Percentiles rank a stretch among this genome's conserved stretches.
phyloP scores from a whole-genome alignment of 2,329 filamentous ascomycete genomes.

The Penicillium hesseltinei region DNA sequence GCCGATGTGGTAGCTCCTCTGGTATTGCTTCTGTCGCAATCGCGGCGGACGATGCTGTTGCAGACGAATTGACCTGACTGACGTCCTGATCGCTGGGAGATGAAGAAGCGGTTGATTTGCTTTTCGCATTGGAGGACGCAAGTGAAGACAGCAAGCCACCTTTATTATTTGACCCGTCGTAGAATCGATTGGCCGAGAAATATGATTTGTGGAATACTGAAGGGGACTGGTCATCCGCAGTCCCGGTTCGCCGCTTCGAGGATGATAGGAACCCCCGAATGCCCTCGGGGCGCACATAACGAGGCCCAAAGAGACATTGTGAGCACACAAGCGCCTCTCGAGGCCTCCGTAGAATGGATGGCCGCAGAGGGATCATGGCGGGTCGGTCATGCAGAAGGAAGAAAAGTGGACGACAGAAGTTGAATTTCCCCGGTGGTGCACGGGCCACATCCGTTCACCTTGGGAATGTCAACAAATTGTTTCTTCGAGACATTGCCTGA shows the following conservation, averaged over 20 bases:
- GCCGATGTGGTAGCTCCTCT: constrained; percentile 43
- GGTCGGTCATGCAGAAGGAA: constrained; percentile 13
- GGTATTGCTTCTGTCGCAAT: constrained; percentile 20
- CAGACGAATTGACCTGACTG: constrained; percentile 14
- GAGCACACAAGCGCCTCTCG: constrained; percentile 35
- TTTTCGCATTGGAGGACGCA: constrained; percentile 23
- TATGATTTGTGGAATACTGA: constrained; percentile 38
- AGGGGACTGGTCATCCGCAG: constrained; percentile 27
- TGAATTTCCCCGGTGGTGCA: constrained; percentile 31
- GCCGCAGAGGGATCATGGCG: constrained; percentile 41
- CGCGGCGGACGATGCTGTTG: constrained; percentile 15
- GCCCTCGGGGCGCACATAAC: constrained; percentile 16
- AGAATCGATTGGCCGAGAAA: constrained; percentile 38
- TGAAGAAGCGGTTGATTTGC: constrained; percentile 3
- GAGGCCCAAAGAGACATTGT: constrained; percentile 32
- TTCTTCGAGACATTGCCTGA: not conserved
- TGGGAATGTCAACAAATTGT: constrained; percentile 22
- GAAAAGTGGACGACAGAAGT: constrained; percentile 22
- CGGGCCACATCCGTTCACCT: constrained; percentile 30
- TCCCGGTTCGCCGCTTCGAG: constrained; percentile 30
- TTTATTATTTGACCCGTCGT: constrained; percentile 19
- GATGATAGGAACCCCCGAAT: constrained; percentile 35
- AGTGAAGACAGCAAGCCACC: constrained; percentile 29
- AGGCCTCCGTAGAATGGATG: constrained; percentile 33
- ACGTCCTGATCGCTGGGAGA: constrained; percentile 14